These are phyloP conservation scores for Alternaria gansuensis DNA, from an alignment of 2,329 filamentous ascomycete species.

Conservation along the genomic window DNA sequence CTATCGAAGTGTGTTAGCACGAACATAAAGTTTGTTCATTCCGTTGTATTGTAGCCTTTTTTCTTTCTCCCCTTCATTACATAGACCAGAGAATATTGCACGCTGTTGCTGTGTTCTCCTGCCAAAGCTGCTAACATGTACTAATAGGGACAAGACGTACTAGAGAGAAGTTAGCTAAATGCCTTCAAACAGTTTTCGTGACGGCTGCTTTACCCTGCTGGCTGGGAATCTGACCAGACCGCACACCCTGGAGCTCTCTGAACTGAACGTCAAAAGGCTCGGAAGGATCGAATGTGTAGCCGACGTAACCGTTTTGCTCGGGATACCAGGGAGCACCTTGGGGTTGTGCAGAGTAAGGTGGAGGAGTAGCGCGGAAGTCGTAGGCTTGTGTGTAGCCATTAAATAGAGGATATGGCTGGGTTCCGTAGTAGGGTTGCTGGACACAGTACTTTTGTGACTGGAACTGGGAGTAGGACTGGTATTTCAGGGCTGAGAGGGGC, in stretches of 20 bases:
- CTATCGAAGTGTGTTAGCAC: not conserved
- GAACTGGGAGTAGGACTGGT: not conserved
- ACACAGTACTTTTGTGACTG: not conserved
- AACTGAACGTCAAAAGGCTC: not conserved
- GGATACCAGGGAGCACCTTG: not conserved
- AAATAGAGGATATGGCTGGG: slow-evolving; percentile 3
- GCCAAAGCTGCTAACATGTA: too few relatives aligned
- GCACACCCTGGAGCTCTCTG: not conserved
- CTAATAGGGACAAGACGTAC: too few relatives aligned
- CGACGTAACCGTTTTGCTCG: not conserved
- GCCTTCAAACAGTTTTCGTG: too few relatives aligned
- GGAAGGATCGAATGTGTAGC: not conserved
- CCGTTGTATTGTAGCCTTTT: too few relatives aligned
- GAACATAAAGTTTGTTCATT: too few relatives aligned
- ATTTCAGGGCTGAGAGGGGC: not conserved
- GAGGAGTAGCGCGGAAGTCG: not conserved
- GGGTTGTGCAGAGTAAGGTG: not conserved
- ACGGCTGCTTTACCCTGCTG: not conserved
- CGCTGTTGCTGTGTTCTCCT: too few relatives aligned
- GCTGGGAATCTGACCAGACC: not conserved
- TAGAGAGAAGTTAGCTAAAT: too few relatives aligned
- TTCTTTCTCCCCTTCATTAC: too few relatives aligned
- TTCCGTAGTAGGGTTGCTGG: not conserved
- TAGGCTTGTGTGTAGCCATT: slow-evolving; percentile 1
- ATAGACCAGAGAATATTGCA: too few relatives aligned